Conservation (phyloP, 2,329 filamentous ascomycete species). For the Paraconiothyrium brasiliense region DNA sequence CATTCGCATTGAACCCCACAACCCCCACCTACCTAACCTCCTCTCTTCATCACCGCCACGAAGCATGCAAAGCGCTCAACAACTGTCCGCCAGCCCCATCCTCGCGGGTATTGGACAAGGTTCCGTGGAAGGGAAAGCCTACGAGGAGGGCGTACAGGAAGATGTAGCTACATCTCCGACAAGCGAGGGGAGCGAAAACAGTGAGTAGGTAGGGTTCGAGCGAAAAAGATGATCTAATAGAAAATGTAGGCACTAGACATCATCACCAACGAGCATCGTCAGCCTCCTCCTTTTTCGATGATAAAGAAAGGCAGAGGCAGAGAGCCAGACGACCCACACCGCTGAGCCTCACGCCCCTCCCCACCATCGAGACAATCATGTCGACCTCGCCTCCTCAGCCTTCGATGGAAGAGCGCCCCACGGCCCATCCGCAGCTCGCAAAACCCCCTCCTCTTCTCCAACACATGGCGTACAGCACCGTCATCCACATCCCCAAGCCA, state of each 20-base stretch:
- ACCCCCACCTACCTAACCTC: conserved; percentile 23
- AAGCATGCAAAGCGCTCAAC: conserved; percentile 29
- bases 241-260: conserved; percentile 10
- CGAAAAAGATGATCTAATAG: background rate
- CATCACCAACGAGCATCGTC: background rate
- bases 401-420: background rate
- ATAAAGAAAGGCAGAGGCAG: conserved; percentile 13
- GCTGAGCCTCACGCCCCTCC: conserved; percentile 21
- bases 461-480: conserved; percentile 24
- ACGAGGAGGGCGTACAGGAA: conserved; percentile 4
- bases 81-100: conserved; percentile 22
- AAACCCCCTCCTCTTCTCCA: conserved; percentile 10
- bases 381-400: conserved; percentile 9
- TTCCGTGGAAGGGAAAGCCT: conserved; percentile 25
- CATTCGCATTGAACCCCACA: conserved; percentile 20
- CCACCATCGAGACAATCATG: conserved; percentile 32
- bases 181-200: background rate
- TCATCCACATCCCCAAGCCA: conserved; percentile 25
- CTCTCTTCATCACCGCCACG: conserved; percentile 24
- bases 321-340: background rate
- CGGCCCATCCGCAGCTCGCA: too few species aligned
- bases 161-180: background rate
- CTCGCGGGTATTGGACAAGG: conserved; percentile 21
- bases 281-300: background rate
- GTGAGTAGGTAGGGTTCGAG: background rate